These are phyloP conservation scores for Solanum clarkiae DNA, from an alignment of 257 asterid species.

Conservation along the genomic window DNA sequence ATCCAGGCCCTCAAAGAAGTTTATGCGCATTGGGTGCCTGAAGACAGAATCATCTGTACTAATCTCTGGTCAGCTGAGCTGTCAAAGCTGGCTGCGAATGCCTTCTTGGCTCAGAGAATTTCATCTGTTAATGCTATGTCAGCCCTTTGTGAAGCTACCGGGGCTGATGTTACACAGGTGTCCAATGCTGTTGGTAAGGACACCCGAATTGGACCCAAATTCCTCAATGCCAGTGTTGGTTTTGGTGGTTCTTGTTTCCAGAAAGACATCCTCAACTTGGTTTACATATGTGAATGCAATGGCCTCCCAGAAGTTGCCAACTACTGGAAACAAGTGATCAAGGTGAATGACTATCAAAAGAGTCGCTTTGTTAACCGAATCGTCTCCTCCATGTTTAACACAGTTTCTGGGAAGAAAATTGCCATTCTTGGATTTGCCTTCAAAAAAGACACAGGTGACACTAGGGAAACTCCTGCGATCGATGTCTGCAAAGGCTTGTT, in stretches of 20 bases:
- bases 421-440: slow-evolving; percentile 40
- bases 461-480: slow-evolving; percentile 42
- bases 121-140: slow-evolving; percentile 43
- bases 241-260: slow-evolving; percentile 54
- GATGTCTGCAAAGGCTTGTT: slow-evolving; percentile 37
- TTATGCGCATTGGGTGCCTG: slow-evolving; percentile 58
- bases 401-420: slow-evolving; percentile 32
- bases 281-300: slow-evolving; percentile 43
- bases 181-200: slow-evolving; percentile 34
- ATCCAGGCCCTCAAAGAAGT: slow-evolving; percentile 29
- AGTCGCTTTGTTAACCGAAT: slow-evolving; percentile 28
- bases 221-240: slow-evolving; percentile 44
- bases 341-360: slow-evolving; percentile 44
- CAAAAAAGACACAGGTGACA: slow-evolving; percentile 49
- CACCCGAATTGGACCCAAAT: slow-evolving; percentile 38
- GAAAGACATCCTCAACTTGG: slow-evolving; percentile 37
- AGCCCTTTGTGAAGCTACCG: slow-evolving; percentile 35
- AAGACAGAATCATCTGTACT: slow-evolving; percentile 37
- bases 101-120: slow-evolving; percentile 56
- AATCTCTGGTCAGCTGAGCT: slow-evolving; percentile 59
- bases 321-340: slow-evolving; percentile 45
- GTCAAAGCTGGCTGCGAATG: slow-evolving; percentile 63
- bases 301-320: slow-evolving; percentile 36
- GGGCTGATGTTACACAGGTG: slow-evolving; percentile 36
- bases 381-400: slow-evolving; percentile 44